Conservation (phyloP, 73 alveolate species). For the Tetrahymena borealis region DNA sequence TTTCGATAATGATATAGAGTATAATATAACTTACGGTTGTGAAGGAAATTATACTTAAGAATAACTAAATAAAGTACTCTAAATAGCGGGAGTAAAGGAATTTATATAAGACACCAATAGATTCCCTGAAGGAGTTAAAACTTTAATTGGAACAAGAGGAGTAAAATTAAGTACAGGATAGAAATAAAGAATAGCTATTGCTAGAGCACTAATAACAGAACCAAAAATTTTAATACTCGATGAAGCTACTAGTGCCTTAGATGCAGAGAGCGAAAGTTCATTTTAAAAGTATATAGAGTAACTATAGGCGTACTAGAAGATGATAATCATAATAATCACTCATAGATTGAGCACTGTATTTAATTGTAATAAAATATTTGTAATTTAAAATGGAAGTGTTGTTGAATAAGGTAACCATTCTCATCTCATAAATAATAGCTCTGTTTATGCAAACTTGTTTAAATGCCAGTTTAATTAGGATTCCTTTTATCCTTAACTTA, state of each 20-base stretch:
- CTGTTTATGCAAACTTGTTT: neutral
- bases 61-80: slow-evolving; percentile 48
- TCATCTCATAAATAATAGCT: slow-evolving; percentile 24
- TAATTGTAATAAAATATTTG: slow-evolving; percentile 58
- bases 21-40: slow-evolving; percentile 63
- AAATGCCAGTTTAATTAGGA: neutral
- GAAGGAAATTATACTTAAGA: slow-evolving; percentile 38
- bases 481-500: neutral
- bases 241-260: slow-evolving; percentile 88
- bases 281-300: slow-evolving; percentile 50
- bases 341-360: slow-evolving; percentile 66
- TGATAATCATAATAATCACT: slow-evolving; percentile 57
- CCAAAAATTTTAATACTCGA: slow-evolving; percentile 73
- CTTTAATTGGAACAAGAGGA: slow-evolving; percentile 73
- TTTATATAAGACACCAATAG: slow-evolving; percentile 26
- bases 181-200: slow-evolving; percentile 80
- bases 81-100: slow-evolving; percentile 46
- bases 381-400: slow-evolving; percentile 45
- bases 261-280: slow-evolving; percentile 50
- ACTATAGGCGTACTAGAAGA: slow-evolving; percentile 22
- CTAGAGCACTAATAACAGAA: slow-evolving; percentile 70
- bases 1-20: slow-evolving; percentile 59
- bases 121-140: slow-evolving; percentile 35
- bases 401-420: slow-evolving; percentile 61
- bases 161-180: slow-evolving; percentile 76